A percentile compares a stretch with the other conserved stretches of the same genome.
Conservation (phyloP, 257 asterid species). For the Scutellaria barbata region DNA sequence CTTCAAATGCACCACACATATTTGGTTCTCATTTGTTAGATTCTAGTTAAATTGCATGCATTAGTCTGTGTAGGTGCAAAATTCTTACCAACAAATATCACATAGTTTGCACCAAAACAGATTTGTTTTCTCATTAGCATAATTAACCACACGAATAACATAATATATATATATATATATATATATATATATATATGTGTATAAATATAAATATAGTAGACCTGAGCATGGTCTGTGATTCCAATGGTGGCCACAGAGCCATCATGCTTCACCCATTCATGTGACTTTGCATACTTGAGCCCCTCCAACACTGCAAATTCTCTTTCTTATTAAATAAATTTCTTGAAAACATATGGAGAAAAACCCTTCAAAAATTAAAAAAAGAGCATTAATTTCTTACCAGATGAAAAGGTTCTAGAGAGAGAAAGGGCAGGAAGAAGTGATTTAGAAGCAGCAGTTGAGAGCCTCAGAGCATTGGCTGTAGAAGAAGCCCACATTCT, state of each 20-base stretch:
- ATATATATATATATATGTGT: too few species aligned
- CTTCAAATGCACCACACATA: too few species aligned
- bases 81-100: too few species aligned
- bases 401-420: slow-evolving; percentile 80
- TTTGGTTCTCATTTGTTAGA: too few species aligned
- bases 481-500: slow-evolving; percentile 98
- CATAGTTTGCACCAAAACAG: too few species aligned
- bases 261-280: slow-evolving; percentile 96
- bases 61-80: too few species aligned
- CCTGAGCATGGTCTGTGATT: slow-evolving; percentile 95
- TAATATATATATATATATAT: too few species aligned
- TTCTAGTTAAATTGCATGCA: too few species aligned
- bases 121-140: too few species aligned
- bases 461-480: slow-evolving; percentile 81
- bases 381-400: slow-evolving; percentile 33
- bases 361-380: neutral
- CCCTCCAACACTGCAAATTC: slow-evolving; percentile 70
- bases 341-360: neutral
- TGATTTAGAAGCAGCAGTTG: slow-evolving; percentile 49
- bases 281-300: slow-evolving; percentile 72
- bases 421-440: slow-evolving; percentile 67
- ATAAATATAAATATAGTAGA: slow-evolving; percentile 13
- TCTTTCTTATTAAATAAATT: neutral
- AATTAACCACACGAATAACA: too few species aligned
- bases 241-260: slow-evolving; percentile 83